Conservation (phyloP, 2,329 filamentous ascomycete species). For the Mycogone perniciosa region DNA sequence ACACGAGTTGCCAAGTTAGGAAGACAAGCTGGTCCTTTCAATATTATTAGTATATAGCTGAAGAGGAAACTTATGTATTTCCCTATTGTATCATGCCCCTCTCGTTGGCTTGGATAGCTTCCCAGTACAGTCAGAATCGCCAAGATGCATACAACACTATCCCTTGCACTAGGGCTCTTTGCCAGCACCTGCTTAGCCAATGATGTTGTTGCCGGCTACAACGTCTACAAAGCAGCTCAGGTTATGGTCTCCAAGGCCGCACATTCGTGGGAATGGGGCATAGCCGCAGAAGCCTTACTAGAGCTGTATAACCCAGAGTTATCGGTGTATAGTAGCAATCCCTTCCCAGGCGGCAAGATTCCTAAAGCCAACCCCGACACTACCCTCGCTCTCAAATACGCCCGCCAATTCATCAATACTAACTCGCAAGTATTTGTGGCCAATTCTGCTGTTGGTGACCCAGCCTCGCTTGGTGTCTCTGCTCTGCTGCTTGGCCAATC, state of each 20-base stretch:
- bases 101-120: no score
- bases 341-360: constrained; percentile 12
- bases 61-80: no score
- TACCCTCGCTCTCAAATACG: constrained; percentile 8
- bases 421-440: constrained; percentile 8
- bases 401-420: constrained; percentile 12
- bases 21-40: no score
- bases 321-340: constrained; percentile 12
- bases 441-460: constrained; percentile 12
- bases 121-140: no score
- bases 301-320: constrained; percentile 15
- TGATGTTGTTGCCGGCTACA: constrained; percentile 12
- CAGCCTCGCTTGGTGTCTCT: constrained; percentile 14
- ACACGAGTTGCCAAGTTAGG: no score
- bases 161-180: no score
- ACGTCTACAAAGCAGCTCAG: constrained; percentile 8
- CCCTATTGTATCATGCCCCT: no score
- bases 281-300: constrained; percentile 12
- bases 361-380: constrained; percentile 1
- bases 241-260: constrained; percentile 8
- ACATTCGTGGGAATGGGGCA: constrained; percentile 16
- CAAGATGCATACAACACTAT: no score
- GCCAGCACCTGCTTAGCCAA: neutral
- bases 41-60: no score
- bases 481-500: constrained; percentile 14